A percentile compares a stretch with the other conserved stretches of the same genome.
Evolutionary conservation across 148 eudicot genomes (phyloP).

Genomic region (Pouteria glomerata): DNA sequence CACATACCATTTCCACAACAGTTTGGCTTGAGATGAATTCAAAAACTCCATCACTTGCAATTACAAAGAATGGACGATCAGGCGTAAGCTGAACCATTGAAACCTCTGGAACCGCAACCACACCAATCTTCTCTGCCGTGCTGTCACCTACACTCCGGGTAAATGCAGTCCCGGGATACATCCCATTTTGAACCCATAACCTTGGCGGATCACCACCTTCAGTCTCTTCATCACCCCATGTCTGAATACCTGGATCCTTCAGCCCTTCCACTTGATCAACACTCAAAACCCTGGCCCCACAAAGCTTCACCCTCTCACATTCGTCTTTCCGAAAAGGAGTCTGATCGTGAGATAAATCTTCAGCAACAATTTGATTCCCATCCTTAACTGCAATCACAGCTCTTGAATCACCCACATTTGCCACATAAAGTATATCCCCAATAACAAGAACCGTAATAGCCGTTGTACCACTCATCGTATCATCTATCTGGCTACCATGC

Average conservation of each 20-base stretch:
- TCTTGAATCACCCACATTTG: slow-evolving; percentile 97
- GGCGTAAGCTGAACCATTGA: slow-evolving; percentile 55
- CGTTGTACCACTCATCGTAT: slow-evolving; percentile 94
- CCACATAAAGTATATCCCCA: slow-evolving; percentile 75
- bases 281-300: slow-evolving; percentile 94
- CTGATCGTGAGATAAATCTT: slow-evolving; percentile 77
- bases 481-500: slow-evolving; percentile 75
- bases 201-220: slow-evolving; percentile 92
- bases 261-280: slow-evolving; percentile 97
- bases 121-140: slow-evolving; percentile 87
- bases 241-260: slow-evolving; percentile 73
- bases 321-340: slow-evolving; percentile 96
- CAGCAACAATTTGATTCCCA: slow-evolving; percentile 48
- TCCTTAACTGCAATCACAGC: slow-evolving; percentile 76
- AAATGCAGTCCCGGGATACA: slow-evolving; percentile 97
- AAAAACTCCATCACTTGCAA: slow-evolving; percentile 97
- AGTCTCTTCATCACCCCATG: slow-evolving; percentile 94
- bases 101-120: slow-evolving; percentile 88
- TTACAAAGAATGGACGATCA: slow-evolving; percentile 68
- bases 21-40: slow-evolving; percentile 92
- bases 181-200: slow-evolving; percentile 89
- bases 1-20: slow-evolving; percentile 82
- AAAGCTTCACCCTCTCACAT: slow-evolving; percentile 78
- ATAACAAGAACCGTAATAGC: slow-evolving; percentile 83
- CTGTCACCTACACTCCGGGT: slow-evolving; percentile 94